Evolutionary conservation across 805 yeast species (phyloP).

Genomic region (Wickerhamiella azyma): DNA sequence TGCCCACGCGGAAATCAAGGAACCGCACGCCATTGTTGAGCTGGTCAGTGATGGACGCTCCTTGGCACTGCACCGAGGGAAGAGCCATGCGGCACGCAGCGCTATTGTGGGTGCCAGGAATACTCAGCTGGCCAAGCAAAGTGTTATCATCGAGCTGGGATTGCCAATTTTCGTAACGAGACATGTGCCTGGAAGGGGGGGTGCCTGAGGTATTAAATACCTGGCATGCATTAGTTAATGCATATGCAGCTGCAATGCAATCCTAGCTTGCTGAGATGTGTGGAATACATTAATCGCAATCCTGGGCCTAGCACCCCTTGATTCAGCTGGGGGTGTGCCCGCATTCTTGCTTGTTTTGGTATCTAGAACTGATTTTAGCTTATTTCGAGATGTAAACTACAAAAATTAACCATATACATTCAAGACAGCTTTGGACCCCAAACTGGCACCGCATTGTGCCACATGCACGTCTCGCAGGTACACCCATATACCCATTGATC

Average conservation of each 20-base stretch:
- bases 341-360: too few relatives aligned
- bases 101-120: slow-evolving; percentile 80
- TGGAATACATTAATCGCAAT: too few relatives aligned
- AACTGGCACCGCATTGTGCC: too few relatives aligned
- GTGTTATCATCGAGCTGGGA: slow-evolving; percentile 38
- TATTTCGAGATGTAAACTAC: too few relatives aligned
- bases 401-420: too few relatives aligned
- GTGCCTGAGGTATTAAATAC: neutral
- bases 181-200: neutral
- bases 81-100: slow-evolving; percentile 58
- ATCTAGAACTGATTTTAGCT: too few relatives aligned
- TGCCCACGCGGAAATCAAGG: slow-evolving; percentile 43
- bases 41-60: slow-evolving; percentile 43
- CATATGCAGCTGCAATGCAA: neutral
- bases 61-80: slow-evolving; percentile 71
- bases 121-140: slow-evolving; percentile 38
- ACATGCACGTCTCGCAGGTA: too few relatives aligned
- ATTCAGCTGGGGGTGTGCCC: too few relatives aligned
- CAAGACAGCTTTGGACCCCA: too few relatives aligned
- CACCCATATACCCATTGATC: too few relatives aligned
- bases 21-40: slow-evolving; percentile 63
- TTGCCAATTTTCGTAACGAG: slow-evolving; percentile 35
- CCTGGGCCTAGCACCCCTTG: too few relatives aligned
- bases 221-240: neutral
- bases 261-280: neutral